Evolutionary conservation across 345 rosid species (phyloP).

Genomic region (Arabidopsis suecica): DNA sequence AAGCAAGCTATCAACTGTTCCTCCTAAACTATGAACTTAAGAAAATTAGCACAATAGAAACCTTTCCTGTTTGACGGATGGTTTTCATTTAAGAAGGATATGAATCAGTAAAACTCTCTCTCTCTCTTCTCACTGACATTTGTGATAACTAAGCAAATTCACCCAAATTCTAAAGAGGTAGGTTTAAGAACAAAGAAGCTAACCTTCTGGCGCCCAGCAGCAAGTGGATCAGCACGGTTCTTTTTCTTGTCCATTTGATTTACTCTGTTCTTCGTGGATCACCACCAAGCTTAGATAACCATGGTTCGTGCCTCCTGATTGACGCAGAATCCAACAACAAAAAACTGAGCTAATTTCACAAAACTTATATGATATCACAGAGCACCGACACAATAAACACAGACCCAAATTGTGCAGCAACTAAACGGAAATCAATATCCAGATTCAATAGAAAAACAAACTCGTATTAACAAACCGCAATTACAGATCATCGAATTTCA

Average conservation of each 20-base stretch:
- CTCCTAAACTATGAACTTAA: constrained; percentile 8
- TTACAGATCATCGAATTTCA: constrained; percentile 26
- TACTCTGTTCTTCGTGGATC: constrained; percentile 45
- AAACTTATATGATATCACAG: constrained; percentile 24
- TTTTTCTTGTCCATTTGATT: constrained; percentile 90
- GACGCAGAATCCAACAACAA: neutral
- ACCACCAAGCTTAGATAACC: constrained; percentile 48
- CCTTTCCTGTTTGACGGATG: constrained; percentile 5
- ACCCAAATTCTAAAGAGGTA: constrained; percentile 1
- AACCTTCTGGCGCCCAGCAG: constrained; percentile 96
- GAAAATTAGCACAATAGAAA: constrained; percentile 4
- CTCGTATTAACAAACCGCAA: neutral
- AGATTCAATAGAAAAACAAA: constrained; percentile 27
- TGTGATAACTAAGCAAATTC: neutral
- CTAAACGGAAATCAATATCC: constrained; percentile 15
- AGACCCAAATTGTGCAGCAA: constrained; percentile 27
- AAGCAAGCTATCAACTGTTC: constrained; percentile 19
- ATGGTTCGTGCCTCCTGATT: constrained; percentile 43
- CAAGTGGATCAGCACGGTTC: constrained; percentile 83
- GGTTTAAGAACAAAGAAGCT: neutral
- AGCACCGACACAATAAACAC: constrained; percentile 31
- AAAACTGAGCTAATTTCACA: constrained; percentile 12
- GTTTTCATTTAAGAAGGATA: constrained; percentile 4
- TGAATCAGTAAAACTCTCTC: constrained; percentile 6
- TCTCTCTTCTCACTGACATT: constrained; percentile 16